These are phyloP conservation scores for Xylaria polymorpha DNA, from an alignment of 2,329 filamentous ascomycete genomes.

Conservation along the genomic window DNA sequence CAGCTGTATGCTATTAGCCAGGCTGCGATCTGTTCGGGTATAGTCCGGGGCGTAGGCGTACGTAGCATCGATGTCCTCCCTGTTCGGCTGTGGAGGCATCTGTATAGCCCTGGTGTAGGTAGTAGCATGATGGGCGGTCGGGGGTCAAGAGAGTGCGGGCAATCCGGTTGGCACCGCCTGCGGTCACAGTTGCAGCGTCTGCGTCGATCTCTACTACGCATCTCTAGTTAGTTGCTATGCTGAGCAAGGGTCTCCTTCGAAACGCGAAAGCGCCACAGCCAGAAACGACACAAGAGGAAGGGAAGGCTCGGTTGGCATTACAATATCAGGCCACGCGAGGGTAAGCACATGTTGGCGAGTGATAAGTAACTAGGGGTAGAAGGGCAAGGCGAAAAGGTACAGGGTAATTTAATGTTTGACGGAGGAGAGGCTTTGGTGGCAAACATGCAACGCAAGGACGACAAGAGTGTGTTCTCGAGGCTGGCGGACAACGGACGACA, in stretches of 20 bases:
- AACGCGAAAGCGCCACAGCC: background rate
- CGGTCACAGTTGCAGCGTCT: conserved; percentile 28
- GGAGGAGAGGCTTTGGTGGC: background rate
- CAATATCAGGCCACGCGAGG: conserved; percentile 1
- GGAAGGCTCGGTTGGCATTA: background rate
- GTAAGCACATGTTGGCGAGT: background rate
- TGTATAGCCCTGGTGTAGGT: conserved; percentile 52
- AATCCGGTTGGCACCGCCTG: conserved; percentile 26
- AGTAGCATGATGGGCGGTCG: conserved; percentile 46
- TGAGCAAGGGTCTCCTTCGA: background rate
- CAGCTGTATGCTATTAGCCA: conserved; percentile 68
- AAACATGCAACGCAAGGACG: background rate
- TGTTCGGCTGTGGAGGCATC: conserved; percentile 70
- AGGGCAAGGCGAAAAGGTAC: background rate
- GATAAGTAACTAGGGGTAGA: background rate
- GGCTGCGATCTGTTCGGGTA: conserved; percentile 29
- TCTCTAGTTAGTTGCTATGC: conserved; percentile 14
- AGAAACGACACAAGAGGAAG: background rate
- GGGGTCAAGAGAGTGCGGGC: conserved; percentile 29
- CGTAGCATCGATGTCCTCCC: conserved; percentile 69
- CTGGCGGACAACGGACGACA: background rate
- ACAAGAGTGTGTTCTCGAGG: conserved; percentile 5
- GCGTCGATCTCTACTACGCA: background rate
- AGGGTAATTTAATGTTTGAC: background rate
- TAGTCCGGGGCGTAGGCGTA: conserved; percentile 44